Evolutionary conservation across 1,139 yeast species (phyloP), one percentile per base, ranked within the genome.

Genomic region (Pichia sp.): DNA sequence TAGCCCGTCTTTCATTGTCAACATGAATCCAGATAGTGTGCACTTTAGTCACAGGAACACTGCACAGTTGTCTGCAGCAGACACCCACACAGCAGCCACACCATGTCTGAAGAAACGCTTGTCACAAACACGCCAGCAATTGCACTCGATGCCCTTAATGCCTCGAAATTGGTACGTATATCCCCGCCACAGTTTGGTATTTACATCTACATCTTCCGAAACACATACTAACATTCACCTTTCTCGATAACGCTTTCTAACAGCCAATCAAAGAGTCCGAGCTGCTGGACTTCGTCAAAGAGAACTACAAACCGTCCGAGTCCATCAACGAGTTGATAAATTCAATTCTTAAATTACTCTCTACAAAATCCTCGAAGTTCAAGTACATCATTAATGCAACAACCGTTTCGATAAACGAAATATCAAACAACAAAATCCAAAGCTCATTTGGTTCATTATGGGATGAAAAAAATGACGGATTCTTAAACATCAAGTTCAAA

Each of bases 381-480:
- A 70, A 70, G 47, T 70, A 67, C 50, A 46, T 70, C 8, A 62
- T 67, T 3, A 61, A 60, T 11, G 48, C 64, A 3, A 64, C 55
- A 14, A 36, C 53, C 7, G 50, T 62, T 15, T 38, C 34, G 4
- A 45, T 44, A 12, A 44, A 48, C 11, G 48, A 50, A 11, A 15
- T 18, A 4, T 14, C 53, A 3, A 55, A 58, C 22, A 48, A 55
- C 17, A 47, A 53, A n/a, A 52, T 71, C 22, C 52, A 60, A 2
- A 60, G 63, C 32, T 47, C 60, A 8, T 55, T 70, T 34, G 75
- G 75, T 12, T 63, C 73, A 1, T 53, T 65, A 17, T 71, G 75
- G 75, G 68, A 71, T 49, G 53, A 58, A 20, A 55, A 61, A 19
- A 67, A 61, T 35, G 77, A 72, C 52, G 76, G 75, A 6, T 42